phyloP scores from a whole-genome alignment of 1,284 basidiomycete genomes.

The Megacollybia platyphylla region DNA sequence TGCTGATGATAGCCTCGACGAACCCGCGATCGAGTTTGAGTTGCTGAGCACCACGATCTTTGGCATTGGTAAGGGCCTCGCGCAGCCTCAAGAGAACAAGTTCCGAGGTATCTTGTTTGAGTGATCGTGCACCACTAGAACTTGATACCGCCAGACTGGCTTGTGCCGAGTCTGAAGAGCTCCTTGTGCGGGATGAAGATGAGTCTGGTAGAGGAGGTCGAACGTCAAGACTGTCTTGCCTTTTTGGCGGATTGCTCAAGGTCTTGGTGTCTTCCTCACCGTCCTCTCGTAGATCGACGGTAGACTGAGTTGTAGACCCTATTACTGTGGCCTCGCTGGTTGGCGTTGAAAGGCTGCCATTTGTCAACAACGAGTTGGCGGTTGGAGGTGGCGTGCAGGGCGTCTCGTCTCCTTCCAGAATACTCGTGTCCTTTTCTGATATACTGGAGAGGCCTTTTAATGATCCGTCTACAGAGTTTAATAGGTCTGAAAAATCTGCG shows the following conservation, averaged over 20 bases:
- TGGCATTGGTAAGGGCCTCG: constrained; percentile 52
- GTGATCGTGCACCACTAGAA: constrained; percentile 14
- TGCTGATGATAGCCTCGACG: constrained; percentile 59
- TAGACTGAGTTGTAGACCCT: constrained; percentile 8
- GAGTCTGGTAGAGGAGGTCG: background rate
- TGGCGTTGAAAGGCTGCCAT: constrained; percentile 10
- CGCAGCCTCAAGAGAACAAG: constrained; percentile 38
- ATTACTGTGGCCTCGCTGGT: constrained; percentile 11
- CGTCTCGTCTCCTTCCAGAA: constrained; percentile 22
- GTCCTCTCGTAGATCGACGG: constrained; percentile 3
- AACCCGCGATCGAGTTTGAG: constrained; percentile 67
- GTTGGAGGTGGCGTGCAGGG: constrained; percentile 21
- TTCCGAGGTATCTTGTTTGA: constrained; percentile 28
- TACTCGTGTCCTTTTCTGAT: constrained; percentile 28
- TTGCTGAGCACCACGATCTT: constrained; percentile 46
- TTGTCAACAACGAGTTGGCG: constrained; percentile 12
- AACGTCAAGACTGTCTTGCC: background rate
- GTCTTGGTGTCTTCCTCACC: background rate
- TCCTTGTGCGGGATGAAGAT: background rate
- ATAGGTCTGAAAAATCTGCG: constrained; percentile 64
- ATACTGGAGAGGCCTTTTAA: constrained; percentile 25
- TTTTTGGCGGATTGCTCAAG: background rate
- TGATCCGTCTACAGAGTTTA: constrained; percentile 38
- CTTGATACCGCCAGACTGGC: constrained; percentile 35
- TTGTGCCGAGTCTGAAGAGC: constrained; percentile 10